A percentile compares a stretch with the other conserved stretches of the same genome.
phyloP scores from a whole-genome alignment of 2,329 filamentous ascomycete genomes.

The Phaeosphaeriaceae sp. region DNA sequence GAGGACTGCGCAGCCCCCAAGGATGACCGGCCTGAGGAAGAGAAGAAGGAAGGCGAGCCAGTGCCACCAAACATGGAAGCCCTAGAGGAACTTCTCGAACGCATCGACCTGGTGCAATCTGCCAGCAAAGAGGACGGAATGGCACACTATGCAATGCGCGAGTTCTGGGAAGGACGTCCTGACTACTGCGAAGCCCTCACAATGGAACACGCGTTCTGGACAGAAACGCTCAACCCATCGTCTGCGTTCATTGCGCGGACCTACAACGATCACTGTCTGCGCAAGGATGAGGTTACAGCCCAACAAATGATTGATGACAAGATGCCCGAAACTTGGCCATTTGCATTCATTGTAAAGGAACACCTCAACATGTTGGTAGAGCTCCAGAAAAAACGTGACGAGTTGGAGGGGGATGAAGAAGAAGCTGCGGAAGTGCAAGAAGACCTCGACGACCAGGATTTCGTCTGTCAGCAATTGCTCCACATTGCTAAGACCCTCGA shows the following conservation, averaged over 20 bases:
- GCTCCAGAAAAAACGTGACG: constrained; percentile 62
- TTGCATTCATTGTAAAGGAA: constrained; percentile 84
- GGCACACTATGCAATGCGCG: constrained; percentile 90
- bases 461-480: constrained; percentile 92
- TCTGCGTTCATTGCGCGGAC: constrained; percentile 89
- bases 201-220: constrained; percentile 80
- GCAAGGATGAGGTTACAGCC: constrained; percentile 74
- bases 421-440: constrained; percentile 74
- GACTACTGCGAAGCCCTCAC: constrained; percentile 77
- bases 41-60: constrained; percentile 55
- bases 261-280: constrained; percentile 91
- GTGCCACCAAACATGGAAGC: constrained; percentile 71
- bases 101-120: constrained; percentile 91
- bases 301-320: constrained; percentile 86
- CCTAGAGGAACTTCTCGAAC: constrained; percentile 86
- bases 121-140: constrained; percentile 90
- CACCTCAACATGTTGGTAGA: constrained; percentile 76
- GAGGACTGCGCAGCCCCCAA: constrained; percentile 83
- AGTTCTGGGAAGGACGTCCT: constrained; percentile 92
- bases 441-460: constrained; percentile 88
- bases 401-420: constrained; percentile 59
- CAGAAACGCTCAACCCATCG: constrained; percentile 76
- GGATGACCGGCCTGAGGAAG: constrained; percentile 64
- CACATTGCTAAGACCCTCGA: constrained; percentile 91
- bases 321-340: constrained; percentile 89